Evolutionary conservation across 2,329 filamentous ascomycete species (phyloP), one percentile per base, ranked within the genome.

Genomic region (Ophiostoma ips): DNA sequence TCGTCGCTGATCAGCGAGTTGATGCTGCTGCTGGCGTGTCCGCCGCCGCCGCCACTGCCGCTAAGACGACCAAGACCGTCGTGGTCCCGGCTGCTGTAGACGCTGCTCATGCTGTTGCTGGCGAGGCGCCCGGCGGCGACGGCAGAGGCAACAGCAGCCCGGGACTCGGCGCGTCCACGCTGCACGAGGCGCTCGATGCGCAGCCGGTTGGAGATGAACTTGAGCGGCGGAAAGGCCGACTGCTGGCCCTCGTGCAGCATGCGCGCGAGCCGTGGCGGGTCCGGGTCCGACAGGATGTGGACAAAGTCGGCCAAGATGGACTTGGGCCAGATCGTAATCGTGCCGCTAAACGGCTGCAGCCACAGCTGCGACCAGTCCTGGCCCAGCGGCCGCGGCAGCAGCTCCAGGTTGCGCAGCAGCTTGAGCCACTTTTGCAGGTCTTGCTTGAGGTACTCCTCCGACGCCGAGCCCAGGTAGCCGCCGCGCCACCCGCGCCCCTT

Each of bases 351-450:
- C 52, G 88, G 80, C 64, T 98, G 92, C 45, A 98, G 75, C 86
- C 90, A 98, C 19, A 98, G 80, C 65, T 95, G 85, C 52, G 83
- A 89, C 92, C 92, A 98, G 63, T 98, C 92, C 64, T 96, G 90
- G 3, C 89, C 90, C 19, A 96, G 66, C 0, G 87, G 88, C 0
- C 92, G 80, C 0, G 92, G 92, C 0, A 98, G 76, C 4, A 98
- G 73, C 65, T 98, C 92, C 0, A 96, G 76, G 62, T 95, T 88
- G 1, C 89, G 83, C 38, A 96, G 76, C 18, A 98, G 90, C 62
- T 92, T 92, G 36, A 98, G 79, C 88, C 92, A 98, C 70, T 98
- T 98, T 59, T 86, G 94, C 58, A 98, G 75, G 64, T 98, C 92
- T 21, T 98, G 79, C 65, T 96, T 96, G 62, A 98, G 78, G 62